Base-by-base conservation (phyloP, 441 rosid species). In the Corymbia citriodora region DNA sequence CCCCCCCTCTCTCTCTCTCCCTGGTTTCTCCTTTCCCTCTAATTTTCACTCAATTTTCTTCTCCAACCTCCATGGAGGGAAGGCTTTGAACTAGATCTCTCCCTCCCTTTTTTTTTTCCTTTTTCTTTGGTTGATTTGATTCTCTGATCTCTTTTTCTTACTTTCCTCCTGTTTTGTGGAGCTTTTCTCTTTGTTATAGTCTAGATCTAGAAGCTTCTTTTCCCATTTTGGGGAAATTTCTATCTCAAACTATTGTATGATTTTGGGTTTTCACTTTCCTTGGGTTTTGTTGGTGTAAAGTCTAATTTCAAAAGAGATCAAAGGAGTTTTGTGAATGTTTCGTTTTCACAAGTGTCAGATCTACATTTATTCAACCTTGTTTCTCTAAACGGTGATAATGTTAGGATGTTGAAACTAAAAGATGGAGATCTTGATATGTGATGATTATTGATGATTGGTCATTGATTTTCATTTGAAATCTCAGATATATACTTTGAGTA, bases 171-270 rank as follows among this genome's bases (percentile, higher is more conserved):
- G 0, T 59, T 59, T 59, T 23, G 13, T 25, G 29, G n/a, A 59
- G n/a, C 29, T 59, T 59, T 59, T 23, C 63, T 57, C 63, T 57
- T 57, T 57, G 3, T 23, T 59, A 23, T 23, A 25, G 10, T 59
- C 0, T 59, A 6, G 63, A 61, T 61, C 29, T 27, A 27, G 31
- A 27, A 61, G 17, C 8, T 61, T 61, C 13, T 61, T 16, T 61
- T 61, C 68, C 8, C 29, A 2, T 27, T 27, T 61, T 12, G 2
- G 31, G 68, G 31, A 61, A 17, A 27, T n/a, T 61, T 61, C 31
- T 27, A 61, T 31, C 27, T 1, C 0, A 61, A 0, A 61, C 5
- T 61, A 40, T 0, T 40, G 45, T 12, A 61, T 12, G 3, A 2
- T 61, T 61, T 61, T 3, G 2, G 17, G 17, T 27, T 61, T 61